Evolutionary conservation across 257 asterid species (phyloP).

Genomic region (Jasminum sambac): DNA sequence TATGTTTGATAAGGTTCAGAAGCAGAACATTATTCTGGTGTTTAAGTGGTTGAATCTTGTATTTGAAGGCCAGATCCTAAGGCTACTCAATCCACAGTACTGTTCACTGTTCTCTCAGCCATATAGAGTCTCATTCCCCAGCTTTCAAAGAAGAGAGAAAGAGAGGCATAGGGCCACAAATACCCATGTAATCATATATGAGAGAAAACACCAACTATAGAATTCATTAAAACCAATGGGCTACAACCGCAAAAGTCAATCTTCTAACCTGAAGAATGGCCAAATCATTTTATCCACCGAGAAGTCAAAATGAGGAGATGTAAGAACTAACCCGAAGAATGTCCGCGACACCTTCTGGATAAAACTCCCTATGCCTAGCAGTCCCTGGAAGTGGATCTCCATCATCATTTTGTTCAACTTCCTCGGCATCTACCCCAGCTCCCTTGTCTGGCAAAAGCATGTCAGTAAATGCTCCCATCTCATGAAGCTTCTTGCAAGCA

Average conservation of each 20-base stretch:
- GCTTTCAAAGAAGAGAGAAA: not conserved
- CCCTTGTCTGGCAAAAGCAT: constrained; percentile 99
- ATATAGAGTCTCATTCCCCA: not conserved
- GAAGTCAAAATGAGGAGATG: constrained; percentile 18
- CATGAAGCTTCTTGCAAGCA: constrained; percentile 99
- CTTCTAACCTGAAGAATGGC: constrained; percentile 3
- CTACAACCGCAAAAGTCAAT: constrained; percentile 5
- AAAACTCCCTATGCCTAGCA: constrained; percentile 96
- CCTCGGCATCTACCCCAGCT: constrained; percentile 62
- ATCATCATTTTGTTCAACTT: constrained; percentile 79
- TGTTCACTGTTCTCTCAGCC: not conserved
- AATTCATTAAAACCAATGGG: not conserved
- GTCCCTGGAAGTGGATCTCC: constrained; percentile 98
- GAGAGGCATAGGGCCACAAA: not conserved
- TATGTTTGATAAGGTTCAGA: not conserved
- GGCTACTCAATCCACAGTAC: constrained; percentile 8
- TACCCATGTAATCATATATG: not conserved
- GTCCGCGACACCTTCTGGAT: constrained; percentile 98
- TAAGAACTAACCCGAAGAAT: constrained; percentile 70
- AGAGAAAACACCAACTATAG: not conserved
- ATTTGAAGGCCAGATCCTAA: not conserved
- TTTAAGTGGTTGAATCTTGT: not conserved
- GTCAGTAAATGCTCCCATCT: constrained; percentile 99
- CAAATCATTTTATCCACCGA: constrained; percentile 3
- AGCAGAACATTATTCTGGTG: not conserved